Base-by-base conservation (phyloP, 306 rosid species). In the Clitoria ternatea region DNA sequence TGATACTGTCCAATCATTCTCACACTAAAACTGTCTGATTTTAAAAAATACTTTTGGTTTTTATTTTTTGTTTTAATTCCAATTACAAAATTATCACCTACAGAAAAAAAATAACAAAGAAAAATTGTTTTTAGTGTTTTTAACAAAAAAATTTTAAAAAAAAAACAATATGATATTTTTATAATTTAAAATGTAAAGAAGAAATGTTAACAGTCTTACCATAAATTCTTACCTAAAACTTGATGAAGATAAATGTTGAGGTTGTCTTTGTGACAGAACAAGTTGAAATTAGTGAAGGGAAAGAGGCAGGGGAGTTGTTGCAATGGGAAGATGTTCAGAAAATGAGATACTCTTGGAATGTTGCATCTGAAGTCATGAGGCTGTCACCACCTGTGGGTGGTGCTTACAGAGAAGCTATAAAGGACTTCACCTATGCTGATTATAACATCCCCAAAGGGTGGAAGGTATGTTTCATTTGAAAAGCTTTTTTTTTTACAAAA, bases 331-430 rank as follows among this genome's bases (percentile, higher is more conserved):
- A 87, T 63, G 18, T 87, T 40, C 83, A 82, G 30, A 84, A 80
- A 72, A 87, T 87, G 92, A 87, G 84, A 55, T 64, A 77, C 76
- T 74, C 89, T 15, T 87, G 92, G 92, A 78, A 69, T 67, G 87
- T 84, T 27, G 84, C 66, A 48, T 77, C 80, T 40, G 87, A 87
- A 75, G 82, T 72, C 13, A 11, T 84, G 60, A 81, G 89, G 57
- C 23, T 81, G 11, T 64, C 71, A 1, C 89, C 89, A 7, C 77
- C 91, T 0, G 85, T 80, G 9, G 44, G 57, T 20, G 89, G 92
- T 39, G 76, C 85, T 36, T 87, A 68, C n/a, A 77, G 87, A 72
- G 80, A 84, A 65, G 89, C 81, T 0, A 3, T 23, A 15, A 63
- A 52, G 56, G 80, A 82, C 65, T 71, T 87, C 73, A 80, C 77